A percentile compares a stretch with the other conserved stretches of the same genome.
phyloP scores from a whole-genome alignment of 257 asterid species.

The Rhazya stricta region DNA sequence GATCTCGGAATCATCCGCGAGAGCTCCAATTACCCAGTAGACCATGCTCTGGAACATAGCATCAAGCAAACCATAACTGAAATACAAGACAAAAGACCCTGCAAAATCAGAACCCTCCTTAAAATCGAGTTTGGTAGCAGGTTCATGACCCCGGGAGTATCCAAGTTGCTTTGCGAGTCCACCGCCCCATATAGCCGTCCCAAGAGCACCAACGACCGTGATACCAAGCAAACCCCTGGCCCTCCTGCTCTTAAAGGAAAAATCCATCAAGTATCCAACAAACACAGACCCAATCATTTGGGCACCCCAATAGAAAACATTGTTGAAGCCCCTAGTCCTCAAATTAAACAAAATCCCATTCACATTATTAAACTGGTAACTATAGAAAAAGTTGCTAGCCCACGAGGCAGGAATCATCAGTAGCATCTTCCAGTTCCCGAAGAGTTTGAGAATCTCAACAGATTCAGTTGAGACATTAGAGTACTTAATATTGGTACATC shows the following conservation, averaged over 20 bases:
- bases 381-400: conserved; percentile 90
- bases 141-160: conserved; percentile 39
- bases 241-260: conserved; percentile 61
- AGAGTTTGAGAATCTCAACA: conserved; percentile 51
- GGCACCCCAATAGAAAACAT: conserved; percentile 67
- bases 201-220: conserved; percentile 45
- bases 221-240: conserved; percentile 56
- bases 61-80: conserved; percentile 82
- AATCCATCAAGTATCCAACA: conserved; percentile 61
- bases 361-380: conserved; percentile 85
- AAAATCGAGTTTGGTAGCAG: conserved; percentile 49
- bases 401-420: conserved; percentile 82
- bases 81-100: conserved; percentile 79
- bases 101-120: conserved; percentile 68
- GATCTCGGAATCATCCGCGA: conserved; percentile 82
- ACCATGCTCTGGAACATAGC: conserved; percentile 96
- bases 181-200: conserved; percentile 76
- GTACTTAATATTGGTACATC: conserved; percentile 70
- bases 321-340: conserved; percentile 75
- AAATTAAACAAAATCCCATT: conserved; percentile 69
- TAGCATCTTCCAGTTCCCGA: conserved; percentile 80
- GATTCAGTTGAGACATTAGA: conserved; percentile 54
- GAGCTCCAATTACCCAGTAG: conserved; percentile 82
- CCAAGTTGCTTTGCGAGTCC: conserved; percentile 62
- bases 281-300: conserved; percentile 86